Conservation (phyloP, 768 basidiomycete species). For the Phylloporus rhodoxanthus region DNA sequence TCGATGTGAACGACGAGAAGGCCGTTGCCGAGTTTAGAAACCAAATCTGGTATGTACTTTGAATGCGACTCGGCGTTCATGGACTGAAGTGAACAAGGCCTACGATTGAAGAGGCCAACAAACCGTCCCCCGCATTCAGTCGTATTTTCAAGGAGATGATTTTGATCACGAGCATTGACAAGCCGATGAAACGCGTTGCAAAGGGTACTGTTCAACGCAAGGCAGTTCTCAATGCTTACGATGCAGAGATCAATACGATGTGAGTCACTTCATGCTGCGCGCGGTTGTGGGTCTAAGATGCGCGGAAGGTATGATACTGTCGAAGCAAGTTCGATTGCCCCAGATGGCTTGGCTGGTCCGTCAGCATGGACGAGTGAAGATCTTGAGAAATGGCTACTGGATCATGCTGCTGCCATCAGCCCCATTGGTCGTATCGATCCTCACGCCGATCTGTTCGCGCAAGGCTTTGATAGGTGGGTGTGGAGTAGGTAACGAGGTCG, state of each 20-base stretch:
- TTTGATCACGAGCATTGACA: constrained; percentile 32
- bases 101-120: constrained; percentile 37
- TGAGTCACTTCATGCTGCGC: constrained; percentile 6
- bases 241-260: constrained; percentile 21
- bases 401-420: constrained; percentile 4
- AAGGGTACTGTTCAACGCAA: constrained; percentile 25
- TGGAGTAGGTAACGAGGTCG: not conserved
- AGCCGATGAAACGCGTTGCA: constrained; percentile 37
- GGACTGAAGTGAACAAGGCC: constrained; percentile 23
- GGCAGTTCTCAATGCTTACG: constrained; percentile 16
- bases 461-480: constrained; percentile 35
- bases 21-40: constrained; percentile 28
- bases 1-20: constrained; percentile 21
- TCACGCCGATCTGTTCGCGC: constrained; percentile 19
- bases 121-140: constrained; percentile 34
- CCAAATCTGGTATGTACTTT: constrained; percentile 23
- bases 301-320: constrained; percentile 3
- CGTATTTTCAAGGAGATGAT: constrained; percentile 50
- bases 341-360: not conserved
- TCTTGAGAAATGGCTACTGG: constrained; percentile 11
- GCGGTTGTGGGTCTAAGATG: not conserved
- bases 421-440: constrained; percentile 2
- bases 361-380: constrained; percentile 1
- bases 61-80: too few relatives aligned
- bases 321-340: not conserved